These are phyloP conservation scores for Raddia distichophylla DNA, from an alignment of 176 grass and related monocot genomes.

Conservation along the genomic window DNA sequence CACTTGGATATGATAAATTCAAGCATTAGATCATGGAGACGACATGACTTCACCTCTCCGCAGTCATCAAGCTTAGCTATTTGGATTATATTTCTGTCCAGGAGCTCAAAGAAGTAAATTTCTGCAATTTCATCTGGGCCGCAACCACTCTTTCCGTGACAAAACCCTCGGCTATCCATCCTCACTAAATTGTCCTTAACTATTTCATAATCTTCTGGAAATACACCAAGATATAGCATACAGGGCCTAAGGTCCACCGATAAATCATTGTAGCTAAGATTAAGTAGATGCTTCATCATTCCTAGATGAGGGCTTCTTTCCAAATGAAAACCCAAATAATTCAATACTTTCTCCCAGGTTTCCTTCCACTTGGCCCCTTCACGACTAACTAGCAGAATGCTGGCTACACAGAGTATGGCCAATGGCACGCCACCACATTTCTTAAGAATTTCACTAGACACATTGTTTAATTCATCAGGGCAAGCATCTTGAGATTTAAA, in stretches of 20 bases:
- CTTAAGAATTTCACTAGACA: constrained; percentile 13
- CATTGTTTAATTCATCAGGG: constrained; percentile 16
- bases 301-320: not conserved
- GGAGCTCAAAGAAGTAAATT: constrained; percentile 8
- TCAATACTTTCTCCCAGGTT: constrained; percentile 6
- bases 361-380: not conserved
- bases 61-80: constrained; percentile 19
- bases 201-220: constrained; percentile 35
- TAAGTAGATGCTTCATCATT: constrained; percentile 27
- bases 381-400: constrained; percentile 9
- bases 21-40: constrained; percentile 23
- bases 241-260: not conserved
- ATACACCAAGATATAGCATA: constrained; percentile 24
- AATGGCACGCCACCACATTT: constrained; percentile 42
- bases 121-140: not conserved
- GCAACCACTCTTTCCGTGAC: not conserved
- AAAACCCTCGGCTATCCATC: constrained; percentile 40
- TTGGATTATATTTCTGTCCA: constrained; percentile 31
- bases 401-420: constrained; percentile 9
- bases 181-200: constrained; percentile 1
- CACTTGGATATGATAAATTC: constrained; percentile 37
- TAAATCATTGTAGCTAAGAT: constrained; percentile 27
- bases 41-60: constrained; percentile 19
- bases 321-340: not conserved
- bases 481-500: constrained; percentile 31